Evolutionary conservation across 257 asterid genomes (phyloP).

Genomic region (Marsdenia floribunda): DNA sequence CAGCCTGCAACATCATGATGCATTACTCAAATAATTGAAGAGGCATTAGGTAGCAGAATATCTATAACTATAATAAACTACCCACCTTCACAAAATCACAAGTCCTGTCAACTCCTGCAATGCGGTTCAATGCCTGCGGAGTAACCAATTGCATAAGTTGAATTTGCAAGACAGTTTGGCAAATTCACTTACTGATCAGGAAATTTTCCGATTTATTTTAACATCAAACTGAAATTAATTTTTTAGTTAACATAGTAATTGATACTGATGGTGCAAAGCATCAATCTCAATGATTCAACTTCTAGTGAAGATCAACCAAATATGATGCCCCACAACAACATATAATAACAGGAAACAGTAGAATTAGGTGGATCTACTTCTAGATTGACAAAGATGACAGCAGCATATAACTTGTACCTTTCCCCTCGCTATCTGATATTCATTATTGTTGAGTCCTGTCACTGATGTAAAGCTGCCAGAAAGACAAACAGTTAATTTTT

Average conservation of each 20-base stretch:
- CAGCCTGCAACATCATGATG: conserved; percentile 54
- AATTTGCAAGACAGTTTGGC: neutral
- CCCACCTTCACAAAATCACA: conserved; percentile 89
- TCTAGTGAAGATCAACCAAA: neutral
- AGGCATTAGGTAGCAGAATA: conserved; percentile 2
- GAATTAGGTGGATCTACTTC: neutral
- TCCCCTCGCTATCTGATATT: conserved; percentile 92
- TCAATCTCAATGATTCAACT: neutral
- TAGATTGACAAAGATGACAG: neutral
- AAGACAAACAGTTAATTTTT: conserved; percentile 18
- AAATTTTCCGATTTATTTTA: neutral
- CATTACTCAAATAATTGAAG: conserved; percentile 18
- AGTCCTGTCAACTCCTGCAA: conserved; percentile 63
- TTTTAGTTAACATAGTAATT: neutral
- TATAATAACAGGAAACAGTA: neutral
- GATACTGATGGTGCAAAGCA: neutral
- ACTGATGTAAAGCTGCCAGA: conserved; percentile 74
- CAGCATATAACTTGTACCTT: conserved; percentile 41
- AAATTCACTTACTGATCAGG: neutral
- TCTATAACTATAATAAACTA: neutral
- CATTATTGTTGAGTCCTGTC: conserved; percentile 95
- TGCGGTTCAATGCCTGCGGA: conserved; percentile 59
- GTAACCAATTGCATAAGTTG: neutral
- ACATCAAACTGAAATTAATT: neutral
- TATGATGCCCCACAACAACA: neutral